These are phyloP conservation scores for Toxoplasma gondii DNA, from an alignment of 169 alveolate genomes.

Conservation along the genomic window DNA sequence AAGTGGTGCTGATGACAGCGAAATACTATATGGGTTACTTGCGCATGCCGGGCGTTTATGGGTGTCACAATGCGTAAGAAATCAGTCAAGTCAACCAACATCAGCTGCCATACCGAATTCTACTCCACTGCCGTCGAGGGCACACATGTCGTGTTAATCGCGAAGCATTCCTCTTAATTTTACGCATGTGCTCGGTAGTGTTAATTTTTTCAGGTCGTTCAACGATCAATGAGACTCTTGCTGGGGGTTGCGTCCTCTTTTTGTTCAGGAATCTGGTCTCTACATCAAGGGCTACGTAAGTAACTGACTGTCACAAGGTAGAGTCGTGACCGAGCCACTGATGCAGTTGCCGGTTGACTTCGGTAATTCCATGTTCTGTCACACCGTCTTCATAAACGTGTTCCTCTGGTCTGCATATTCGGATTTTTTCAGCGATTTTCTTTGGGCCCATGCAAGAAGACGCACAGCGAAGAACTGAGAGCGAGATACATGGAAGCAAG, in stretches of 20 bases:
- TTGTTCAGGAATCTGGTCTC: slow-evolving; percentile 15
- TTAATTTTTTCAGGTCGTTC: no score
- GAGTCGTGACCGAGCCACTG: background rate
- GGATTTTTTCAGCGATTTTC: slow-evolving; percentile 53
- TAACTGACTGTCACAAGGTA: background rate
- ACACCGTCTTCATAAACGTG: background rate
- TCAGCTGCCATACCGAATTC: no score
- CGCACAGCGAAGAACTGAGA: slow-evolving; percentile 80
- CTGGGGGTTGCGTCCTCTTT: background rate
- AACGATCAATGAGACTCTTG: background rate
- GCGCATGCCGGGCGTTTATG: no score
- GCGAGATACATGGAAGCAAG: slow-evolving; percentile 74
- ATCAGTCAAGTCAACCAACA: no score
- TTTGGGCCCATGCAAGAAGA: slow-evolving; percentile 82
- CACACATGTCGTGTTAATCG: no score
- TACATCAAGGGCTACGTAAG: slow-evolving; percentile 44
- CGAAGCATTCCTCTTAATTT: no score
- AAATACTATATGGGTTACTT: no score
- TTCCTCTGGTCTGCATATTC: background rate
- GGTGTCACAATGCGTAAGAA: no score
- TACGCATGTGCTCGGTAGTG: no score
- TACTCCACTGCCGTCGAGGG: no score
- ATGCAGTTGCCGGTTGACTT: background rate
- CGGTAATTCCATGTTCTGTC: background rate
- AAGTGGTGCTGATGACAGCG: no score